Conservation (phyloP, 1,139 yeast species). For the Blastobotrys serpentis region DNA sequence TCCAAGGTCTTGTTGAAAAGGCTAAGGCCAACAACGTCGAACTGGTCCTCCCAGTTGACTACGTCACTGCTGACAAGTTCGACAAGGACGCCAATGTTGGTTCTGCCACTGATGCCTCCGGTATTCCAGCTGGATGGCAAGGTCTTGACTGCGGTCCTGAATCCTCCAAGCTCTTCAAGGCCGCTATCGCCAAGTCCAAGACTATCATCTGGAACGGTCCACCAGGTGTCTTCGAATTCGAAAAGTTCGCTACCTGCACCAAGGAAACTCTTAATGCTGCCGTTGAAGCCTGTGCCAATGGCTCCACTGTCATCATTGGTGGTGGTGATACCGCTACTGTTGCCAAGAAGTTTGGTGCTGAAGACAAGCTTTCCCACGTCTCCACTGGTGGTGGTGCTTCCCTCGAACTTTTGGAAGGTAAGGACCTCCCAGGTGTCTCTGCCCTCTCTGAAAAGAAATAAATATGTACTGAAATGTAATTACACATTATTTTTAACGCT, state of each 20-base stretch:
- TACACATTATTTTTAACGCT: background rate
- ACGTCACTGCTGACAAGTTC: constrained; percentile 90
- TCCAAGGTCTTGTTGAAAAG: constrained; percentile 82
- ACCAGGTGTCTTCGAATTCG: constrained; percentile 98
- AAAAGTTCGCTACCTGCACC: constrained; percentile 84
- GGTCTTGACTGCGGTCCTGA: constrained; percentile 95
- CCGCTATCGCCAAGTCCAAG: constrained; percentile 84
- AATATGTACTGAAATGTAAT: background rate
- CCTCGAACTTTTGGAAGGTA: constrained; percentile 95
- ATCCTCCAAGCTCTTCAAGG: constrained; percentile 71
- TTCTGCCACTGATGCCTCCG: constrained; percentile 76
- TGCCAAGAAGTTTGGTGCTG: constrained; percentile 94
- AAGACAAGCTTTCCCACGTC: constrained; percentile 92
- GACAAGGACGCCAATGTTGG: constrained; percentile 84
- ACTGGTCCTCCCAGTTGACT: constrained; percentile 88
- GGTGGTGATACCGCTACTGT: constrained; percentile 99
- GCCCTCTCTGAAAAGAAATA: constrained; percentile 71
- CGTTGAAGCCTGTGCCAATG: constrained; percentile 79
- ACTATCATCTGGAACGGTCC: constrained; percentile 99
- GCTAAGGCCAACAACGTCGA: constrained; percentile 94
- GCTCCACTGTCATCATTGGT: constrained; percentile 94
- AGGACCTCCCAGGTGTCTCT: constrained; percentile 93
- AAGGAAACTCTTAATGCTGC: constrained; percentile 83
- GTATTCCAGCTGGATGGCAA: constrained; percentile 91
- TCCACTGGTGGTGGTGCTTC: constrained; percentile 99